Evolutionary conservation across 75 land plant species (phyloP).

Genomic region (Sequoiadendron giganteum): DNA sequence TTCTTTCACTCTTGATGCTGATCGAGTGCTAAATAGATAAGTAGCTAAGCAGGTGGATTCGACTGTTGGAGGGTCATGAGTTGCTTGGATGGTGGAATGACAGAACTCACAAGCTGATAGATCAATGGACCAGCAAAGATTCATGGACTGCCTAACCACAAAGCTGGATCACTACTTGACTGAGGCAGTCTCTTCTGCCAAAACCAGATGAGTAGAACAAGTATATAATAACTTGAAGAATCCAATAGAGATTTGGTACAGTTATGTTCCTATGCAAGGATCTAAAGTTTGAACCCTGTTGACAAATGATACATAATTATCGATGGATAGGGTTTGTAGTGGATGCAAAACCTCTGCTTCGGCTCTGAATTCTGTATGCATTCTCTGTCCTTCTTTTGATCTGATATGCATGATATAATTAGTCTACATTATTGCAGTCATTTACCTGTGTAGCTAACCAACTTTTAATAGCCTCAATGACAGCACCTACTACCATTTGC

Average conservation of each 20-base stretch:
- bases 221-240: neutral
- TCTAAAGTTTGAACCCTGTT: neutral
- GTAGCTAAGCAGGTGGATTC: neutral
- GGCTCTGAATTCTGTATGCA: neutral
- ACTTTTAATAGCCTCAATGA: neutral
- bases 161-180: neutral
- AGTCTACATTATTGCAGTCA: neutral
- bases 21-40: neutral
- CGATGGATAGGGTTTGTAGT: neutral
- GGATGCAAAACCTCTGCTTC: neutral
- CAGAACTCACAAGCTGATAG: neutral
- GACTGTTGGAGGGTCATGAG: neutral
- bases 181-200: neutral
- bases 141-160: neutral
- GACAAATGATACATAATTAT: neutral
- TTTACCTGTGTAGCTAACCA: neutral
- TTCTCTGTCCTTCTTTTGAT: neutral
- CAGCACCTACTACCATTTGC: neutral
- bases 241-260: neutral
- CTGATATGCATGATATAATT: neutral
- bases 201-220: neutral
- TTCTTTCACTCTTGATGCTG: neutral
- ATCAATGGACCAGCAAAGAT: neutral
- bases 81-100: neutral
- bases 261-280: neutral